Evolutionary conservation across 352 stramenopile genomes (phyloP).

Genomic region (Globisporangium polare): DNA sequence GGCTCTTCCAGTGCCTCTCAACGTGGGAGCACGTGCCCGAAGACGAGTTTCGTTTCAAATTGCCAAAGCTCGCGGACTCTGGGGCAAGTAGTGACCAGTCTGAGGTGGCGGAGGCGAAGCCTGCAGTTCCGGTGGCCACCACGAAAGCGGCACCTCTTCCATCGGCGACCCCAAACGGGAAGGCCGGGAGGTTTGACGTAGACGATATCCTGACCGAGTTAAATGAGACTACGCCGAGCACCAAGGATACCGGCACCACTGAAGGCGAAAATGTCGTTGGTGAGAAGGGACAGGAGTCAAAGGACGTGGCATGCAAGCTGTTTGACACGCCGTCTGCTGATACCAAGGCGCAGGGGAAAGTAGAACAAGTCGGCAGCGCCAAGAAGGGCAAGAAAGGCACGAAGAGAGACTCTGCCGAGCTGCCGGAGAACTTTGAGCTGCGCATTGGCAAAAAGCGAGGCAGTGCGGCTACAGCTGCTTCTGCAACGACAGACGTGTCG

Average conservation of each 20-base stretch:
- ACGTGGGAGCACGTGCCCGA: slow-evolving; percentile 66
- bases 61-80: slow-evolving; percentile 2
- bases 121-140: background rate
- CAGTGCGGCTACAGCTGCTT: slow-evolving; percentile 8
- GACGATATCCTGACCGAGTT: slow-evolving; percentile 55
- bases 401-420: slow-evolving; percentile 8
- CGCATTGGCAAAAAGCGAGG: slow-evolving; percentile 26
- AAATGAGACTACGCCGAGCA: slow-evolving; percentile 35
- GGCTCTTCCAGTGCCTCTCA: slow-evolving; percentile 67
- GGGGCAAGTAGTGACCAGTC: background rate
- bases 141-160: slow-evolving; percentile 1
- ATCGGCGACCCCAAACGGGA: slow-evolving; percentile 20
- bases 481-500: background rate
- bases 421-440: slow-evolving; percentile 31
- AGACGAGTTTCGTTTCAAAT: slow-evolving; percentile 40
- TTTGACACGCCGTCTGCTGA: slow-evolving; percentile 55
- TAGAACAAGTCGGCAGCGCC: background rate
- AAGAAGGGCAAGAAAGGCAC: slow-evolving; percentile 6
- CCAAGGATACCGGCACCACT: slow-evolving; percentile 24
- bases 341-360: slow-evolving; percentile 13
- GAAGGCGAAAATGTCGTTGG: slow-evolving; percentile 8
- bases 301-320: slow-evolving; percentile 38
- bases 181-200: slow-evolving; percentile 47
- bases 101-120: slow-evolving; percentile 9
- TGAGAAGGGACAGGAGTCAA: slow-evolving; percentile 15